Conservation (phyloP, 371 early-diverging fungal species). For the Batkoa obscura region DNA sequence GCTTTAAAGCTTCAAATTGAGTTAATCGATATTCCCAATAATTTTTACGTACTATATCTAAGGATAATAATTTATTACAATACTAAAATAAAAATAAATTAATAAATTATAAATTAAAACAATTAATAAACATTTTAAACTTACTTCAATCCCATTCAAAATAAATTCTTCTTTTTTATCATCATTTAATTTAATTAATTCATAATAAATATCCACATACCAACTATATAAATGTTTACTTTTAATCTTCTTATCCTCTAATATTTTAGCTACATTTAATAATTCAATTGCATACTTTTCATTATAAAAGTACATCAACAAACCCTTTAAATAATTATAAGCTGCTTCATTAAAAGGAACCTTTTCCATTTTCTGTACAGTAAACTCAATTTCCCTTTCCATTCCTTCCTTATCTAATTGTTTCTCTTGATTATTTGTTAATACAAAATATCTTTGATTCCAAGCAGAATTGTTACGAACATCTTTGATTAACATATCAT, state of each 20-base stretch:
- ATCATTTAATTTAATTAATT: neutral
- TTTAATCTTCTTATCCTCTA: neutral
- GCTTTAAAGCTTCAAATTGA: too few relatives aligned
- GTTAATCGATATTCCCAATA: slow-evolving; percentile 4
- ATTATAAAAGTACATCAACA: neutral
- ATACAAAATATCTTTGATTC: slow-evolving; percentile 80
- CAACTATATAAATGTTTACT: neutral
- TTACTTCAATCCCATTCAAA: neutral
- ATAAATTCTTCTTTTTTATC: neutral
- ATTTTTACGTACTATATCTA: neutral
- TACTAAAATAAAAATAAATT: neutral
- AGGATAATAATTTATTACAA: neutral
- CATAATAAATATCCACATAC: neutral
- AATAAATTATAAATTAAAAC: neutral
- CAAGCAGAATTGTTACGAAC: slow-evolving; percentile 94
- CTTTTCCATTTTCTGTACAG: neutral
- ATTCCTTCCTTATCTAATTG: slow-evolving; percentile 18
- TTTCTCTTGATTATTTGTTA: slow-evolving; percentile 24
- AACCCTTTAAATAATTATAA: slow-evolving; percentile 1
- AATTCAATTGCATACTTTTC: neutral
- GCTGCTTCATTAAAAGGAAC: slow-evolving; percentile 4
- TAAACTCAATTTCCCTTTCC: slow-evolving; percentile 39
- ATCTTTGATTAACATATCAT: slow-evolving; percentile 51
- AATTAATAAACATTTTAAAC: neutral
- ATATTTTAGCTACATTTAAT: neutral